A percentile compares a stretch with the other conserved stretches of the same genome.
phyloP scores from a whole-genome alignment of 2,329 filamentous ascomycete species.

The Pezicula radicicola region DNA sequence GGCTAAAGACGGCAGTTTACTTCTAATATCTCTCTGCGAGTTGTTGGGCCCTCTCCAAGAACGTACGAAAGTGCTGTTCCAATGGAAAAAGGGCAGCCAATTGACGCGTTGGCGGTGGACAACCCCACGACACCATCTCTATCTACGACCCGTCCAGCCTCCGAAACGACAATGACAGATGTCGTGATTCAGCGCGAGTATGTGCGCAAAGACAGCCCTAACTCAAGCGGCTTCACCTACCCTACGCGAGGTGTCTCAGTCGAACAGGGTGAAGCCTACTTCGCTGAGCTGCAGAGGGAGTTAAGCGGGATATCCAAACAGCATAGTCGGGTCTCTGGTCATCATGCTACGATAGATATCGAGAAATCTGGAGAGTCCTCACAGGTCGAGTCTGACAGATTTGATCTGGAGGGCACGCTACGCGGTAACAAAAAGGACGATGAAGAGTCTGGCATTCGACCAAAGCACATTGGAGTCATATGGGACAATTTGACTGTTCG shows the following conservation, averaged over 20 bases:
- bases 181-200: constrained; percentile 38
- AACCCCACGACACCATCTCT: too few species aligned
- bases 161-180: constrained; percentile 19
- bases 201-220: constrained; percentile 37
- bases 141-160: too few species aligned
- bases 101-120: too few species aligned
- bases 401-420: constrained; percentile 73
- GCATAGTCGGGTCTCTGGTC: constrained; percentile 40
- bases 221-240: constrained; percentile 38
- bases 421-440: constrained; percentile 71
- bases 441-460: constrained; percentile 72
- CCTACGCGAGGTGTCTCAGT: constrained; percentile 42
- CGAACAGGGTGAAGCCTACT: constrained; percentile 66
- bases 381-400: constrained; percentile 52
- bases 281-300: constrained; percentile 62
- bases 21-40: too few species aligned
- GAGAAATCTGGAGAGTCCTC: constrained; percentile 52
- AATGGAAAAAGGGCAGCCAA: too few species aligned
- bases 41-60: too few species aligned
- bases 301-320: constrained; percentile 55
- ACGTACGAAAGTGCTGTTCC: too few species aligned
- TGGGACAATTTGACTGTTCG: constrained; percentile 77
- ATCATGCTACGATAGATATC: constrained; percentile 28
- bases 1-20: too few species aligned
- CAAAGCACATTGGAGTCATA: constrained; percentile 76